Evolutionary conservation across 352 stramenopile genomes (phyloP).

Genomic region (Phytophthora foliorum): DNA sequence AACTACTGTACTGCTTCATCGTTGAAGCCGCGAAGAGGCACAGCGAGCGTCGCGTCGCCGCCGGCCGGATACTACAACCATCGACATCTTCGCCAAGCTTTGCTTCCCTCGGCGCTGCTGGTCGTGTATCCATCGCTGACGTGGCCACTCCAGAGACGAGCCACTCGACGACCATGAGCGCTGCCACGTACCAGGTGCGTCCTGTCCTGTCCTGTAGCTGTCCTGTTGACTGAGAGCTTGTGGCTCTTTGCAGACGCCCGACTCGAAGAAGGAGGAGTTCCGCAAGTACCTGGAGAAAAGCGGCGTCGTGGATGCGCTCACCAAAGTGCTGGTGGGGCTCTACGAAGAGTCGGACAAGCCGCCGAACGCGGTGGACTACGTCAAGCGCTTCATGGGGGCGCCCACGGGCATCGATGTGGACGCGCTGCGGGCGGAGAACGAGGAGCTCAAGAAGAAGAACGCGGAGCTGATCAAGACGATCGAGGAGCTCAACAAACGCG

Average conservation of each 20-base stretch:
- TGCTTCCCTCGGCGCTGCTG: background rate
- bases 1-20: background rate
- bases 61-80: constrained; percentile 32
- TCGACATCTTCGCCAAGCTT: constrained; percentile 14
- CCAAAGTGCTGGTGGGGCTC: constrained; percentile 96
- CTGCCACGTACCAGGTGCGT: constrained; percentile 73
- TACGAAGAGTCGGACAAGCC: constrained; percentile 98
- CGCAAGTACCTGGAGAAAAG: constrained; percentile 98
- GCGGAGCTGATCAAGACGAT: constrained; percentile 92
- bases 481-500: constrained; percentile 92
- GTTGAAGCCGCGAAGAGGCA: constrained; percentile 29
- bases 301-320: constrained; percentile 97
- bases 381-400: constrained; percentile 96
- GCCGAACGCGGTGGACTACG: constrained; percentile 97
- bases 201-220: background rate
- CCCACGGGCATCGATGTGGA: constrained; percentile 93
- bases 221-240: background rate
- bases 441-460: constrained; percentile 94
- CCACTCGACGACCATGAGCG: constrained; percentile 45
- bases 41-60: constrained; percentile 26
- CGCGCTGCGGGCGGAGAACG: constrained; percentile 89
- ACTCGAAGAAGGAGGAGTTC: constrained; percentile 99
- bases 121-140: constrained; percentile 30
- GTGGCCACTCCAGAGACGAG: constrained; percentile 32
- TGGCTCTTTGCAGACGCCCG: constrained; percentile 82